Percentiles rank a stretch among this genome's conserved stretches.
phyloP scores from a whole-genome alignment of 106 monocot genomes.

The Dendrobium catenatum region DNA sequence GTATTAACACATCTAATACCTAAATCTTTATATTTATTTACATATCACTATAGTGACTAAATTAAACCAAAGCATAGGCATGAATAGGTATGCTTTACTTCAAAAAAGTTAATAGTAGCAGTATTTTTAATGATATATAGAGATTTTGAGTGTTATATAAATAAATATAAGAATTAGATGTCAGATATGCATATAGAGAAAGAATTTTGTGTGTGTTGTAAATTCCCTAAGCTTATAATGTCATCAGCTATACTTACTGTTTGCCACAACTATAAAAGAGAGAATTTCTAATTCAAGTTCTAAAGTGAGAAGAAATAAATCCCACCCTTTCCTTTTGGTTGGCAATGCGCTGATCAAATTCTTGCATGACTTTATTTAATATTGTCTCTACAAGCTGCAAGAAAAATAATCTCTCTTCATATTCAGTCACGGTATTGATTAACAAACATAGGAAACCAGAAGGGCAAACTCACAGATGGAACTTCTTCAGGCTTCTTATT shows the following conservation, averaged over 20 bases:
- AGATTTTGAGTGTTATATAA: too few species aligned
- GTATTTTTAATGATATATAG: too few species aligned
- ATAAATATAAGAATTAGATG: too few species aligned
- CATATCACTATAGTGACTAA: too few species aligned
- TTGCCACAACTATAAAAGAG: not conserved
- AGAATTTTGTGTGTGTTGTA: not conserved
- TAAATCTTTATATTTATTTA: too few species aligned
- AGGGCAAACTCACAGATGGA: slow-evolving; percentile 43
- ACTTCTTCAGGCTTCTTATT: slow-evolving; percentile 88
- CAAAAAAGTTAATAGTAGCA: too few species aligned
- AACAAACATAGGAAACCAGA: not conserved
- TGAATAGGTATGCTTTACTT: too few species aligned
- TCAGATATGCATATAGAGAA: not conserved
- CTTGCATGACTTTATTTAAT: slow-evolving; percentile 68
- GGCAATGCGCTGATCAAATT: slow-evolving; percentile 62
- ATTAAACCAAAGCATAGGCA: too few species aligned
- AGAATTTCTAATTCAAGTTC: not conserved
- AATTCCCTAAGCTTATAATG: not conserved
- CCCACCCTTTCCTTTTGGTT: slow-evolving; percentile 70
- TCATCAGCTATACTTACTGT: not conserved
- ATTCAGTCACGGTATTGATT: not conserved
- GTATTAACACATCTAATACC: too few species aligned
- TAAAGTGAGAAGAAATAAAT: slow-evolving; percentile 1
- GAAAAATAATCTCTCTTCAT: not conserved
- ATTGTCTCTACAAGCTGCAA: slow-evolving; percentile 78